Percentiles rank a stretch among this genome's conserved stretches.
These are phyloP conservation scores for Fusarium napiforme DNA, from an alignment of 2,329 filamentous ascomycete genomes.

Conservation along the genomic window DNA sequence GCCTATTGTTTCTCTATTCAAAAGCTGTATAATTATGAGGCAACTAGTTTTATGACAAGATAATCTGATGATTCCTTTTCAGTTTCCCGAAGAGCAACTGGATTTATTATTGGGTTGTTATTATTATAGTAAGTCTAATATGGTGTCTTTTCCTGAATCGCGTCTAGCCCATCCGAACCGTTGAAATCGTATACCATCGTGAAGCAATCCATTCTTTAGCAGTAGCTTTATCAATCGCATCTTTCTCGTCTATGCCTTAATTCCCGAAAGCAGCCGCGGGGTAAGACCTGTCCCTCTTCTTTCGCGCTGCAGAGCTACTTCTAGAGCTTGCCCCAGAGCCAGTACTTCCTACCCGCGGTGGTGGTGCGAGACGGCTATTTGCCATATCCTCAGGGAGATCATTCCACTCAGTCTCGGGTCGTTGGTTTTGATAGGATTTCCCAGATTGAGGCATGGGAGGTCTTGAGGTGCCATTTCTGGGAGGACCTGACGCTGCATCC, in stretches of 20 bases:
- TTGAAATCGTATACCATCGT: constrained; percentile 28
- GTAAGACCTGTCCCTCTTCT: constrained; percentile 71
- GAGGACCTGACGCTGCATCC: constrained; percentile 41
- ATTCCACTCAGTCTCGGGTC: constrained; percentile 73
- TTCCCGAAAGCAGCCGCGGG: constrained; percentile 70
- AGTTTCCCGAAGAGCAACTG: not conserved
- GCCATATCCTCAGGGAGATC: constrained; percentile 72
- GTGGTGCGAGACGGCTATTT: constrained; percentile 46
- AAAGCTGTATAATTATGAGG: constrained; percentile 31
- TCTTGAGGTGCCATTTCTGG: constrained; percentile 33
- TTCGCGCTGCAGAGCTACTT: constrained; percentile 64
- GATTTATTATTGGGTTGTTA: not conserved
- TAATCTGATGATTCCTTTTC: constrained; percentile 7
- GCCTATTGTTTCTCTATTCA: not conserved
- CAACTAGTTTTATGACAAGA: constrained; percentile 13
- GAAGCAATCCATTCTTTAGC: constrained; percentile 3
- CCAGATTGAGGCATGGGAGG: constrained; percentile 46
- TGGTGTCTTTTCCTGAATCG: not conserved
- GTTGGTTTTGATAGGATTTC: constrained; percentile 67
- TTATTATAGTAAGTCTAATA: constrained; percentile 13
- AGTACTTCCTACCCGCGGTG: constrained; percentile 47
- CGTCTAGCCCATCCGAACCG: constrained; percentile 4
- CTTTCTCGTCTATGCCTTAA: constrained; percentile 29
- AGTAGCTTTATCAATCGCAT: not conserved
- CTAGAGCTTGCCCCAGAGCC: constrained; percentile 62